Base-by-base conservation (phyloP, 176 grass and related monocot genomes). In the Eragrostis nindensis region DNA sequence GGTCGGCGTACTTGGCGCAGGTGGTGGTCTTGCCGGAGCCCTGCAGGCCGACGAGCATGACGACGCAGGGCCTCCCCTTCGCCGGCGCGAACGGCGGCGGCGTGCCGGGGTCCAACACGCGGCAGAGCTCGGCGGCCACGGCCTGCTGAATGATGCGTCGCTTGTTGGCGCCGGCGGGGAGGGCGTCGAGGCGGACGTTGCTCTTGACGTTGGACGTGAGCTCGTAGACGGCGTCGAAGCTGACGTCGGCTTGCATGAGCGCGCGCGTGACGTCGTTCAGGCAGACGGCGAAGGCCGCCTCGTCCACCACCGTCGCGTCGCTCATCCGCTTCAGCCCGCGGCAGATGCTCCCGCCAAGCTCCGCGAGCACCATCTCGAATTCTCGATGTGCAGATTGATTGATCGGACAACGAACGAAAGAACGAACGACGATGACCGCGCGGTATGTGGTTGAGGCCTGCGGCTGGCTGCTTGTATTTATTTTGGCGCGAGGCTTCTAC, bases 281-380 rank as follows among this genome's bases (percentile, higher is more conserved):
- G 88, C 95, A 95, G n/a, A 90, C 95, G 81, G 62, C 87, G 70
- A 98, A 77, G 27, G 90, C 90, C 90, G 80, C 90, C 92, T 98
- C 95, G 69, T 98, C 94, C 76, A 97, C 88, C 46, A 97, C 89
- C 61, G 94, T 97, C 48, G 94, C 85, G 94, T 94, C 92, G 89
- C 87, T 92, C 94, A 97, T 97, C 87, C 90, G 94, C 81, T 89
- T 87, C 62, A 97, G 80, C 83, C 92, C 94, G 79, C 92, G 94
- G 92, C 92, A 78, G 77, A 97, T 92, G 87, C 89, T 97, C 92
- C 95, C 92, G 83, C 95, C 89, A 7, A 94, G 87, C 87, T 98
- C 80, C 57, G 95, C 95, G 78, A 92, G 95, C 85, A 94, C 92
- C 95, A 98, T 97, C 70, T 75, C n/a, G n/a, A n/a, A n/a, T n/a